Evolutionary conservation across 2,329 filamentous ascomycete species (phyloP), one percentile per base, ranked within the genome.

Genomic region (Exophiala dermatitidis): DNA sequence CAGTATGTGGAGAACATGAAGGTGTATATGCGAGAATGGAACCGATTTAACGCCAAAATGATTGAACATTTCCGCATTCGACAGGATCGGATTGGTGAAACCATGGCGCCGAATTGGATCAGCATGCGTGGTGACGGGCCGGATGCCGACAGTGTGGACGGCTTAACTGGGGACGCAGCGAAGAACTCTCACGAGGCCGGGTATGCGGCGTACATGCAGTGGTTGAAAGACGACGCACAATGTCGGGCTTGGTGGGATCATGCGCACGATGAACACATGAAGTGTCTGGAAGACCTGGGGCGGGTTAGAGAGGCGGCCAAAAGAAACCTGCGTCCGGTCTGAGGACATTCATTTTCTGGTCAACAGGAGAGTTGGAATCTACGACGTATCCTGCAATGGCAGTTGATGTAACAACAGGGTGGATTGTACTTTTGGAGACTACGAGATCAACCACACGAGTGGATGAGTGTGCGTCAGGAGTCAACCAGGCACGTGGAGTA

Each of bases 21-120:
- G 8, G 63, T 66, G 0, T 85, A 84, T 63, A 74, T 82, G 60
- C 69, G 69, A 33, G 74, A 77, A n/a, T 84, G 77, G 72, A 75
- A 76, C 58, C 63, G 62, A 2, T 84, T 80, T 64, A 78, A 80
- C 60, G 68, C 71, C 32, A 72, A 67, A 10, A 78, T 84, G 69
- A 69, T 81, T 6, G 67, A 69, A 2, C 78, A 83, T 58, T 82
- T 84, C 62, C 71, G 71, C 9, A 69, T 72, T 1, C 72, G 80
- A 32, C 75, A 79, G 57, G 71, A 73, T 8, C 71, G 73, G 12
- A 69, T 73, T 10, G 68, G 73, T 58, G 74, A 65, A 19, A 73
- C 68, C 29, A 74, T 71, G 56, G 69, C 67, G 0, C 68, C 68
- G 2, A 68, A 68, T 46, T 83, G 79, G 74, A 72, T 82, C 34